These are phyloP conservation scores for Histomonas meleagridis DNA, from an alignment of 208 protist species.

Conservation along the genomic window DNA sequence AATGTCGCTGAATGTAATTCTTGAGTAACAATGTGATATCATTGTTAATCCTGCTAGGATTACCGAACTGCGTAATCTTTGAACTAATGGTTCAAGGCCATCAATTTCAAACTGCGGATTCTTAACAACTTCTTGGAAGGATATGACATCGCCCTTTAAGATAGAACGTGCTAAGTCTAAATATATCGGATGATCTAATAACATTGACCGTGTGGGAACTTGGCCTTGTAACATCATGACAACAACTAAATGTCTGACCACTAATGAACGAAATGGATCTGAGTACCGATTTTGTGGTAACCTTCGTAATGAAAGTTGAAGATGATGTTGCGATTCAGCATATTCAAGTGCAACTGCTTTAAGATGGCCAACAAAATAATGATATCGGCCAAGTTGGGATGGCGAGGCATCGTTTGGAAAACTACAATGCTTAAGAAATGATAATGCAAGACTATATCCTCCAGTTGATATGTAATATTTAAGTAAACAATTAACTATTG, in stretches of 20 bases:
- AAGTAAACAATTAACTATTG: conserved; percentile 12
- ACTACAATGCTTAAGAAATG: conserved; percentile 5
- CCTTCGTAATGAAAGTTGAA: not conserved
- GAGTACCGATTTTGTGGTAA: not conserved
- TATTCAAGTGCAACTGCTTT: conserved; percentile 27
- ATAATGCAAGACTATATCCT: not conserved
- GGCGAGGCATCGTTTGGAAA: conserved; percentile 6
- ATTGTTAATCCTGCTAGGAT: conserved; percentile 24
- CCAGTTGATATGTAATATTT: not conserved
- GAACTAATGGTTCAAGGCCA: not conserved
- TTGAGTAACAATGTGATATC: not conserved
- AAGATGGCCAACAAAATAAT: conserved; percentile 32
- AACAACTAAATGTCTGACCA: not conserved
- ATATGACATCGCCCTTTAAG: not conserved
- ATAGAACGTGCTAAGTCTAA: not conserved
- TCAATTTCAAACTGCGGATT: not conserved
- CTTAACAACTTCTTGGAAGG: not conserved
- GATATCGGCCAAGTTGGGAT: conserved; percentile 22
- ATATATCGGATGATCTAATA: not conserved
- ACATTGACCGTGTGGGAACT: conserved; percentile 24
- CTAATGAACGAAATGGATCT: not conserved
- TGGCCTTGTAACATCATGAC: conserved; percentile 33
- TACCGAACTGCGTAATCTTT: not conserved
- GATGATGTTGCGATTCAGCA: conserved; percentile 11
- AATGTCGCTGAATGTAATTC: conserved; percentile 2